A percentile compares a stretch with the other conserved stretches of the same genome.
Evolutionary conservation across 1,284 basidiomycete genomes (phyloP).

Genomic region (Tetrapyrgos nigripes): DNA sequence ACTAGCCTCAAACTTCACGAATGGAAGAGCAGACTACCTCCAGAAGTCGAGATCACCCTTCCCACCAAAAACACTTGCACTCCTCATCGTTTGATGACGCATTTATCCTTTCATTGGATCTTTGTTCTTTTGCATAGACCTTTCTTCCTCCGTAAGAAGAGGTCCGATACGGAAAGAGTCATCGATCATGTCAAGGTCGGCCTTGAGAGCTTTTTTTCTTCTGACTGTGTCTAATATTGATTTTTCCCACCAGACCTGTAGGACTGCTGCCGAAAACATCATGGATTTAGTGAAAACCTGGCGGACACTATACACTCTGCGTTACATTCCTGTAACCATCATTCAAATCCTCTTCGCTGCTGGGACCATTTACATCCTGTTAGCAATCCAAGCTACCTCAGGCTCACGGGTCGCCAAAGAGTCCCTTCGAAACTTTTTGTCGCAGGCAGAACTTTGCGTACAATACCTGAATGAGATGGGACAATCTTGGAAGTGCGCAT

Average conservation of each 20-base stretch:
- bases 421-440: slow-evolving; percentile 9
- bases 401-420: slow-evolving; percentile 14
- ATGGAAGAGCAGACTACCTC: slow-evolving; percentile 63
- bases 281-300: slow-evolving; percentile 65
- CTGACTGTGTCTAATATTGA: not conserved
- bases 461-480: slow-evolving; percentile 27
- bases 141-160: slow-evolving; percentile 52
- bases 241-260: slow-evolving; percentile 53
- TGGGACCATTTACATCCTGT: slow-evolving; percentile 66
- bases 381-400: slow-evolving; percentile 55
- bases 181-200: slow-evolving; percentile 51
- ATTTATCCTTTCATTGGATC: slow-evolving; percentile 59
- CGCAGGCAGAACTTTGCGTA: slow-evolving; percentile 23
- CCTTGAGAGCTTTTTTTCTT: slow-evolving; percentile 15
- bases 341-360: slow-evolving; percentile 71
- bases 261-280: slow-evolving; percentile 68
- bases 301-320: slow-evolving; percentile 62
- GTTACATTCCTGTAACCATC: slow-evolving; percentile 67
- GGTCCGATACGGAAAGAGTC: slow-evolving; percentile 37
- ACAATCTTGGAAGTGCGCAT: slow-evolving; percentile 24
- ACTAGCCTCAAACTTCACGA: slow-evolving; percentile 61
- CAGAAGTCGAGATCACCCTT: slow-evolving; percentile 55
- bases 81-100: slow-evolving; percentile 60
- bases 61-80: slow-evolving; percentile 46
- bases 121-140: slow-evolving; percentile 62